phyloP scores from a whole-genome alignment of 768 basidiomycete species.

The Boletus fagicola region DNA sequence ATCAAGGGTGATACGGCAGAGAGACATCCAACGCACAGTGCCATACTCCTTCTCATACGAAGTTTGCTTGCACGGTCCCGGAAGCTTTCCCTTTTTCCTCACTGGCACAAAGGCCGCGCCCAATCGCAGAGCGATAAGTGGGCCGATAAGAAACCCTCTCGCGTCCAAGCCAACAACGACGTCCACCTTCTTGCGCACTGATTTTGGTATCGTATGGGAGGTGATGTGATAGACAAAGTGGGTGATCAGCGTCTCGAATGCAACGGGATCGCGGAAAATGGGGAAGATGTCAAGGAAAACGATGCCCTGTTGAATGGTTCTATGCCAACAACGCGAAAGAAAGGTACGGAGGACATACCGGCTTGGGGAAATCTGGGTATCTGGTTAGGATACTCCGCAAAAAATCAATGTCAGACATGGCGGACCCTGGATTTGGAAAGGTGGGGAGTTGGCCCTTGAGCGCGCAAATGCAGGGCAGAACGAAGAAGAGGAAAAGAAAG shows the following conservation, averaged over 20 bases:
- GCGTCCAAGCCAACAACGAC: slow-evolving; percentile 95
- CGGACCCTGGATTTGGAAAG: not conserved
- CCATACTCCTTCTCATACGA: slow-evolving; percentile 94
- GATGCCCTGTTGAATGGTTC: slow-evolving; percentile 59
- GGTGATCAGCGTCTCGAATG: slow-evolving; percentile 88
- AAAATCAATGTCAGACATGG: slow-evolving; percentile 75
- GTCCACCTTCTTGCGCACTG: slow-evolving; percentile 71
- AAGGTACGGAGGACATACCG: slow-evolving; percentile 48
- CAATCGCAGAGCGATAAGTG: slow-evolving; percentile 84
- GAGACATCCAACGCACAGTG: slow-evolving; percentile 44
- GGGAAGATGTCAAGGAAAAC: slow-evolving; percentile 95
- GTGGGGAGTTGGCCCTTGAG: slow-evolving; percentile 1
- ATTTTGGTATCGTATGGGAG: slow-evolving; percentile 65
- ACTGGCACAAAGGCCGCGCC: slow-evolving; percentile 96
- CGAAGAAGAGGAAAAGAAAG: not conserved
- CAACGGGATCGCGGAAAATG: slow-evolving; percentile 78
- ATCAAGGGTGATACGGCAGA: slow-evolving; percentile 3
- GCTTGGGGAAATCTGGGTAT: slow-evolving; percentile 85
- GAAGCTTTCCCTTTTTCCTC: slow-evolving; percentile 92
- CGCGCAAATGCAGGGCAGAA: not conserved
- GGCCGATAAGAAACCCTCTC: slow-evolving; percentile 92
- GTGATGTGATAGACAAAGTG: slow-evolving; percentile 84
- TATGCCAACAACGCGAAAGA: not conserved
- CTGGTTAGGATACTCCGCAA: slow-evolving; percentile 58
- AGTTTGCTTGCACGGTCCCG: slow-evolving; percentile 72